phyloP scores from a whole-genome alignment of 1,284 basidiomycete species.

The Cerrena zonata region DNA sequence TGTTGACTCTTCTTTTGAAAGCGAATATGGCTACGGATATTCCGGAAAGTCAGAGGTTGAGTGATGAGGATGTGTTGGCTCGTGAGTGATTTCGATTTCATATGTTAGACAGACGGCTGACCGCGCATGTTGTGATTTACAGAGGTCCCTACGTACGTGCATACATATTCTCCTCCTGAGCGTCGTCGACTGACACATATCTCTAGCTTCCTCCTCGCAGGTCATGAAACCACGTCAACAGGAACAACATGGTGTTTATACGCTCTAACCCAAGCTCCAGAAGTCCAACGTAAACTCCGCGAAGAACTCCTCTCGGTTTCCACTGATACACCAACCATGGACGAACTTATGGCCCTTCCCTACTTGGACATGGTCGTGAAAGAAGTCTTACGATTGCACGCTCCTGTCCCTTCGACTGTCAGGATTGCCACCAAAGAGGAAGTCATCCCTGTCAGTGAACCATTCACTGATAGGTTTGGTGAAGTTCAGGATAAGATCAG shows the following conservation, averaged over 20 bases:
- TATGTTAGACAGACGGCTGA: background rate
- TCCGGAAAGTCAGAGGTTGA: conserved; percentile 53
- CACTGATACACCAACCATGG: conserved; percentile 41
- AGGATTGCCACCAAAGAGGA: conserved; percentile 51
- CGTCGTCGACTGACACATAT: background rate
- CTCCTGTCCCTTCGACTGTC: conserved; percentile 53
- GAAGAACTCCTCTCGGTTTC: conserved; percentile 50
- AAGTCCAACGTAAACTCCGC: conserved; percentile 62
- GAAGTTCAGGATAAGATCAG: conserved; percentile 28
- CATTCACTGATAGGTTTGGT: conserved; percentile 29
- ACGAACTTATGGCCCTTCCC: conserved; percentile 50
- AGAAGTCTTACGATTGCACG: conserved; percentile 62
- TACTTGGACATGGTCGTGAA: conserved; percentile 65
- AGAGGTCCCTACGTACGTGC: conserved; percentile 41
- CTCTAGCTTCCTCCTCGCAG: conserved; percentile 49
- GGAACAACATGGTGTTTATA: conserved; percentile 57
- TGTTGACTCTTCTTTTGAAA: conserved; percentile 42
- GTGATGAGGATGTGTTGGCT: conserved; percentile 68
- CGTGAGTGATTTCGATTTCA: conserved; percentile 24
- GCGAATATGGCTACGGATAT: conserved; percentile 39
- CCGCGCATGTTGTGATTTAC: background rate
- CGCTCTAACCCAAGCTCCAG: conserved; percentile 49
- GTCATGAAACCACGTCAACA: conserved; percentile 63
- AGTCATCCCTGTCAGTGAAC: conserved; percentile 28
- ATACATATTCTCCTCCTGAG: background rate